Evolutionary conservation across 2,329 filamentous ascomycete species (phyloP), one percentile per base, ranked within the genome.

Genomic region (Orbilia javanica): DNA sequence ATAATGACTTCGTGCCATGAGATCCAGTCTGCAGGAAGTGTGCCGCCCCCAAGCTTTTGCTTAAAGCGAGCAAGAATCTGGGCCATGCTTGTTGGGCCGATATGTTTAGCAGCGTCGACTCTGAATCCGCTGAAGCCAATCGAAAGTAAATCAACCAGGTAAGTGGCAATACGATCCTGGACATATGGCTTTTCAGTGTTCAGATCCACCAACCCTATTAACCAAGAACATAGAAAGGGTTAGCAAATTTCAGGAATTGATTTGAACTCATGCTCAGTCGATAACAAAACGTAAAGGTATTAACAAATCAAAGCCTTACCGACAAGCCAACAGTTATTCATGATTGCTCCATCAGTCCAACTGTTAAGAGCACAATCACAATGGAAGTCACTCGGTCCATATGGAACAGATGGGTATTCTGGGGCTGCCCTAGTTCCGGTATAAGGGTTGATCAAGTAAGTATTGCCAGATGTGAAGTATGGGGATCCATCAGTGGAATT

Each of bases 301-400:
- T 5, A 27, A 15, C 5, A 4, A 52, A 34, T 25, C 0, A 13
- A 18, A 18, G 18, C 25, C 62, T 67, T 74, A 74, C 70, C 70
- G 11, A 68, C 62, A 42, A 74, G 81, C 77, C 81, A 82, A 3
- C 82, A 81, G 34, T 82, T 81, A 18, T 81, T 82, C 6, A 82
- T 81, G 53, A 82, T 64, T 4, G 82, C 68, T 44, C 82, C 82
- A 36, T 82, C 81, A 1, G 80, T 83, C 82, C 81, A 83, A 27
- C 79, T 80, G 52, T 79, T 81, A 20, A 83, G 79, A 6, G 52
- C 67, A 29, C 80, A 72, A 65, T 83, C 82, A 66, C 82, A 83
- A 69, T 82, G 82, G 74, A 82, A 83, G 63, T 83, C 82, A 6
- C 80, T 82, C n/a, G 82, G 82, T 11, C 82, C 82, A 27, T 81